Conservation (phyloP, 257 asterid genomes). For the Nicotiana noctiflora region DNA sequence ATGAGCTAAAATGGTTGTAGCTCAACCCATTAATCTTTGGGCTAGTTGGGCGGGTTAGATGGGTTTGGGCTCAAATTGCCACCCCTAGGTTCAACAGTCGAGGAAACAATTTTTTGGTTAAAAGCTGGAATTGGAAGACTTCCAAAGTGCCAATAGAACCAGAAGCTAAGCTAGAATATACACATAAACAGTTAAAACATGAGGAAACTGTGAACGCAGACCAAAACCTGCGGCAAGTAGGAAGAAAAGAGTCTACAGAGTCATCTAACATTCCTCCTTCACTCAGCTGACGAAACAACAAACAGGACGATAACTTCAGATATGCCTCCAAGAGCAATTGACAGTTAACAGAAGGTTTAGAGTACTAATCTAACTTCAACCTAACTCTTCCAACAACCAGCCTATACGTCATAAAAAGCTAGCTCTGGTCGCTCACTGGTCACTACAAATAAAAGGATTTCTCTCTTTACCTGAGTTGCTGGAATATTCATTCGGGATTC, state of each 20-base stretch:
- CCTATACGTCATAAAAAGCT: background rate
- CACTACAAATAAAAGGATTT: background rate
- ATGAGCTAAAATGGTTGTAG: no score
- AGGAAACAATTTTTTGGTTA: background rate
- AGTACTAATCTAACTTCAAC: background rate
- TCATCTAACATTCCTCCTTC: background rate
- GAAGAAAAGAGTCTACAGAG: background rate
- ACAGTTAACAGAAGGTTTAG: background rate
- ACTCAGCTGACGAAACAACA: background rate
- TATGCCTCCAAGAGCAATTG: background rate
- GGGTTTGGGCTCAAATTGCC: no score
- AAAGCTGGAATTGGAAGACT: background rate
- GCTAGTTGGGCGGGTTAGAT: no score
- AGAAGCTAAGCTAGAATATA: background rate
- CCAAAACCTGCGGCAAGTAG: background rate
- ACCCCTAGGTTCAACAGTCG: background rate
- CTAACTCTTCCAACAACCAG: background rate
- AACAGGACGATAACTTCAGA: background rate
- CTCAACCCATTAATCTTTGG: no score
- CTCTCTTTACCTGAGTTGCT: conserved; percentile 67
- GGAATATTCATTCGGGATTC: conserved; percentile 94
- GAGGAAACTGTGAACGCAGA: background rate
- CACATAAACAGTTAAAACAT: background rate
- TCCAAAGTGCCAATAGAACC: background rate
- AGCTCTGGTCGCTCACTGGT: background rate